These are phyloP conservation scores for Craterostigma plantagineum DNA, from an alignment of 257 asterid genomes.

Conservation along the genomic window DNA sequence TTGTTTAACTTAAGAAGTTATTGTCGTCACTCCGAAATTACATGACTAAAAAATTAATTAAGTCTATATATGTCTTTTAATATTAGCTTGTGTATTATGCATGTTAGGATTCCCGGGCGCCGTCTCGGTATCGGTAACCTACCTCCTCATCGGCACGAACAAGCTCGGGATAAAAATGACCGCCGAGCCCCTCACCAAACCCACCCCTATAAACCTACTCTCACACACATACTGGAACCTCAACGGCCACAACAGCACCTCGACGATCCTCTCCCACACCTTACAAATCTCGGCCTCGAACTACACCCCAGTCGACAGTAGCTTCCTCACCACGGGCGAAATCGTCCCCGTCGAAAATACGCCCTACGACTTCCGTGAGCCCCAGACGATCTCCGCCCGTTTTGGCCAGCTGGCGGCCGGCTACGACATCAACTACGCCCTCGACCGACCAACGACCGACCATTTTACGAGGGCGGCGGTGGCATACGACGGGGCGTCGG, in stretches of 20 bases:
- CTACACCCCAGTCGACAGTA: conserved; percentile 40
- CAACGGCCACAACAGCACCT: conserved; percentile 51
- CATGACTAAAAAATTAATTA: too few species aligned
- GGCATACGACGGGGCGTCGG: conserved; percentile 30
- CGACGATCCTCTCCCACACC: conserved; percentile 31
- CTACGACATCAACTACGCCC: conserved; percentile 60
- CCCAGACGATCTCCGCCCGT: conserved; percentile 28
- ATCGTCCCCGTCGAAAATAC: conserved; percentile 32
- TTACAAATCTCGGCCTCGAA: conserved; percentile 36
- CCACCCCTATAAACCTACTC: conserved; percentile 71
- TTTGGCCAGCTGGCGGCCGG: conserved; percentile 25
- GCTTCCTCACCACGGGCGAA: conserved; percentile 64
- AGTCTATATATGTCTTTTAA: too few species aligned
- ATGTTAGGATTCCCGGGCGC: conserved; percentile 61
- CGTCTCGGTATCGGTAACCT: conserved; percentile 38
- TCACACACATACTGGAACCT: conserved; percentile 86
- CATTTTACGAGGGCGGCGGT: conserved; percentile 32
- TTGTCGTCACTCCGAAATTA: too few species aligned
- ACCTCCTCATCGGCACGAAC: conserved; percentile 28
- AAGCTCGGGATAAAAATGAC: conserved; percentile 36
- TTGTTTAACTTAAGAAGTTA: too few species aligned
- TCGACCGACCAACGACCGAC: conserved; percentile 22
- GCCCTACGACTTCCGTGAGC: conserved; percentile 38
- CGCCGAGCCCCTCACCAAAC: conserved; percentile 33
- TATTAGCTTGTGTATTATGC: background rate